Conservation (phyloP, 2,329 filamentous ascomycete species). For the Sporothrix euskadiensis region DNA sequence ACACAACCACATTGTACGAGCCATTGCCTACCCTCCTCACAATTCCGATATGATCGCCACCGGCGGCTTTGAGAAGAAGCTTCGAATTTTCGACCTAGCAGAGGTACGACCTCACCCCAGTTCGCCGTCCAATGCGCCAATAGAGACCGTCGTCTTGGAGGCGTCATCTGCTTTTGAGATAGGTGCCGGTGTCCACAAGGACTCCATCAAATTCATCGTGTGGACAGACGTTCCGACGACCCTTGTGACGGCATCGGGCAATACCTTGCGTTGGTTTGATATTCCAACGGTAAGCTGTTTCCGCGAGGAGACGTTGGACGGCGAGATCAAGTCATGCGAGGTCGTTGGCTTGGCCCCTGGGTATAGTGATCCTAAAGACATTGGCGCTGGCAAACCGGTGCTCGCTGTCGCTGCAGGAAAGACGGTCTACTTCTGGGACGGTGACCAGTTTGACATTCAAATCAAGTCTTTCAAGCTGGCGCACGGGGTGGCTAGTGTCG, state of each 20-base stretch:
- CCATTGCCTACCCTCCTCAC: slow-evolving; percentile 84
- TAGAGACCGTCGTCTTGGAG: slow-evolving; percentile 51
- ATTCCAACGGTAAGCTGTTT: slow-evolving; percentile 73
- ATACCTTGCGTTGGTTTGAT: slow-evolving; percentile 93
- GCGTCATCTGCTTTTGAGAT: slow-evolving; percentile 78
- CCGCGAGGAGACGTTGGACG: slow-evolving; percentile 75
- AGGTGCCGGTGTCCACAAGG: slow-evolving; percentile 77
- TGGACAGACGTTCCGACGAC: slow-evolving; percentile 89
- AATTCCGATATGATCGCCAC: slow-evolving; percentile 84
- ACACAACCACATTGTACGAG: slow-evolving; percentile 93
- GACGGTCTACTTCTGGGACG: slow-evolving; percentile 88
- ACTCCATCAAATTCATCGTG: slow-evolving; percentile 92
- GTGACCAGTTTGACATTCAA: slow-evolving; percentile 64
- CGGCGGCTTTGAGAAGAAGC: slow-evolving; percentile 93
- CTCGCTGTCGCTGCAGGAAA: slow-evolving; percentile 93
- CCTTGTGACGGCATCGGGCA: slow-evolving; percentile 88
- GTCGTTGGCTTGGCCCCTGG: slow-evolving; percentile 68
- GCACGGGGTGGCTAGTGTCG: slow-evolving; percentile 88
- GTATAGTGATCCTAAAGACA: slow-evolving; percentile 60
- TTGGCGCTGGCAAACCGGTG: slow-evolving; percentile 68
- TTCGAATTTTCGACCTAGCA: slow-evolving; percentile 87
- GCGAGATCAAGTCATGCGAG: slow-evolving; percentile 88
- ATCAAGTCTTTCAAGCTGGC: slow-evolving; percentile 78
- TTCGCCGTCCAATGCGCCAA: slow-evolving; percentile 38
- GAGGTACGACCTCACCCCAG: slow-evolving; percentile 51